Evolutionary conservation across 129 eudicot species (phyloP).

Genomic region (Centaurea solstitialis): DNA sequence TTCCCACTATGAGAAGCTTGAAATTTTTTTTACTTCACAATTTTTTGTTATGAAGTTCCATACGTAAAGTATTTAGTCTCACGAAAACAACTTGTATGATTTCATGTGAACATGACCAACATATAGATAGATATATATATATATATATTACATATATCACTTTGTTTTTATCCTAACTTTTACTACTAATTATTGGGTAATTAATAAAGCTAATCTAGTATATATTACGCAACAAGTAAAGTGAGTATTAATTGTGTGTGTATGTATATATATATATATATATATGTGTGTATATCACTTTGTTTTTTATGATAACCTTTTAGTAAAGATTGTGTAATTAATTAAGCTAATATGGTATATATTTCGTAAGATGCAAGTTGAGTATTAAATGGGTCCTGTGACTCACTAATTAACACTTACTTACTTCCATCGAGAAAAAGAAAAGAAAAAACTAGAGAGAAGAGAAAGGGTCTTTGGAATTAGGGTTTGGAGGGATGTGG

Average conservation of each 20-base stretch:
- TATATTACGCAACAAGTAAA: constrained; percentile 3
- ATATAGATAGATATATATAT: too few relatives aligned
- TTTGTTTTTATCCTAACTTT: neutral
- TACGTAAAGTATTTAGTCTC: too few relatives aligned
- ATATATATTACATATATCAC: neutral
- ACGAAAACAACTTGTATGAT: too few relatives aligned
- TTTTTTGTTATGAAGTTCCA: too few relatives aligned
- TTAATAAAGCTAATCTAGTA: neutral
- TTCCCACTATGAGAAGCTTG: too few relatives aligned
- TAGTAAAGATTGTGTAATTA: constrained; percentile 2
- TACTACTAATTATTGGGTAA: neutral
- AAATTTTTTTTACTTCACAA: too few relatives aligned
- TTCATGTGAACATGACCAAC: too few relatives aligned
- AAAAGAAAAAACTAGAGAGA: constrained; percentile 23
- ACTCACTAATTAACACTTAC: neutral
- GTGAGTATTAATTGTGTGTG: neutral
- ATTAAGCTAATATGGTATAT: neutral
- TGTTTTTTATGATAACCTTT: neutral
- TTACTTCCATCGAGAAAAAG: constrained; percentile 27
- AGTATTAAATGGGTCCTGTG: constrained; percentile 9
- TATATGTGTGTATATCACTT: neutral
- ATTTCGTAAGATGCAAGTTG: constrained; percentile 11
- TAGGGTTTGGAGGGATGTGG: constrained; percentile 43
- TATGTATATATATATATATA: too few relatives aligned
- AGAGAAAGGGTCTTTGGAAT: constrained; percentile 49